Percentiles rank a stretch among this genome's conserved stretches.
Evolutionary conservation across 164 flowering plant genomes (phyloP).

Genomic region (Vitis cinerea): DNA sequence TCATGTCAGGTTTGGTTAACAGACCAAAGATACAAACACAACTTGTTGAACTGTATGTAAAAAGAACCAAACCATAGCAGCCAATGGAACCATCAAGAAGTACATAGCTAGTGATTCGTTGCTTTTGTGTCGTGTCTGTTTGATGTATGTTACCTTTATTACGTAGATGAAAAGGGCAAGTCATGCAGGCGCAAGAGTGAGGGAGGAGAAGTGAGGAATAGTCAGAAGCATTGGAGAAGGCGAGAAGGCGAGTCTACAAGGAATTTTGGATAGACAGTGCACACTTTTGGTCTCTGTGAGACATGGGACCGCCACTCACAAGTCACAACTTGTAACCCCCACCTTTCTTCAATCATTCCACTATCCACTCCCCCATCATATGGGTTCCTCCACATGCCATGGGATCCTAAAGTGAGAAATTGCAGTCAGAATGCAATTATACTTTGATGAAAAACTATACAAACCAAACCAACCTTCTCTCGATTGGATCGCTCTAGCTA

Average conservation of each 20-base stretch:
- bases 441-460: conserved; percentile 3
- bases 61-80: too few relatives aligned
- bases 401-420: conserved; percentile 1
- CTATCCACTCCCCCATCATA: not conserved
- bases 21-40: too few relatives aligned
- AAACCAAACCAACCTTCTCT: too few relatives aligned
- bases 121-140: not conserved
- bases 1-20: too few relatives aligned
- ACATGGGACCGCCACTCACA: conserved; percentile 20
- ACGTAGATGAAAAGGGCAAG: conserved; percentile 37
- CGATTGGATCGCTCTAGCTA: too few relatives aligned
- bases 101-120: not conserved
- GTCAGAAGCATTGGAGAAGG: conserved; percentile 11
- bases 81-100: too few relatives aligned
- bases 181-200: conserved; percentile 27
- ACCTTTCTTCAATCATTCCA: conserved; percentile 18
- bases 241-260: not conserved
- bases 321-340: conserved; percentile 15
- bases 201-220: not conserved
- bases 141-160: conserved; percentile 8
- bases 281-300: not conserved
- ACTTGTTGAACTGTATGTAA: too few relatives aligned
- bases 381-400: conserved; percentile 17
- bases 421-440: not conserved
- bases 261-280: conserved; percentile 7